Percentiles rank a stretch among this genome's conserved stretches.
Evolutionary conservation across 2,329 filamentous ascomycete species (phyloP).

Genomic region (Paramyrothecium sp.): DNA sequence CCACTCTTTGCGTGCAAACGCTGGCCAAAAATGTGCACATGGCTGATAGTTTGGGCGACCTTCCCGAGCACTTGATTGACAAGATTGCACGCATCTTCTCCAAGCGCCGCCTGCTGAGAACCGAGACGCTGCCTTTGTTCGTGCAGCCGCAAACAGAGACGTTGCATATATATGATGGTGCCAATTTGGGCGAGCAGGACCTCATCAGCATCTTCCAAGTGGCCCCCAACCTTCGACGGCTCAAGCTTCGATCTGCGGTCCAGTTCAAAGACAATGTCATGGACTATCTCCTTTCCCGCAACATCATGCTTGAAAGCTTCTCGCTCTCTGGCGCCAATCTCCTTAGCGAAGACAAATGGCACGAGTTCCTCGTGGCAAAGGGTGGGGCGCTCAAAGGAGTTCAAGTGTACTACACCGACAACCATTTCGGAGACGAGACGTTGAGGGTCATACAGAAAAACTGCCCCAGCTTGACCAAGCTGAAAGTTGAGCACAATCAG

Average conservation of each 20-base stretch:
- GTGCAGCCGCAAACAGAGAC: constrained; percentile 48
- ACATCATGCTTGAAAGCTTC: constrained; percentile 67
- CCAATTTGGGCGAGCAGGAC: constrained; percentile 71
- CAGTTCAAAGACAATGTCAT: constrained; percentile 87
- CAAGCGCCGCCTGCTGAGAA: constrained; percentile 55
- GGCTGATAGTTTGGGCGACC: constrained; percentile 60
- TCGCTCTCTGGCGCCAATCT: constrained; percentile 85
- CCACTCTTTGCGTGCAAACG: constrained; percentile 62
- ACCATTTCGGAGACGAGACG: constrained; percentile 72
- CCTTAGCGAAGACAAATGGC: constrained; percentile 74
- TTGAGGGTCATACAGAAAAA: constrained; percentile 59
- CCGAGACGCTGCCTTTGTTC: constrained; percentile 56
- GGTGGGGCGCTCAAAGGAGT: constrained; percentile 66
- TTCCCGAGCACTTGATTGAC: constrained; percentile 55
- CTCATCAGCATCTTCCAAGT: constrained; percentile 78
- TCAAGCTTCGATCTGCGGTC: constrained; percentile 81
- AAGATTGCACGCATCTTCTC: constrained; percentile 59
- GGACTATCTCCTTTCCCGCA: constrained; percentile 74
- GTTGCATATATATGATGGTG: constrained; percentile 57
- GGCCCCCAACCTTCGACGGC: constrained; percentile 64
- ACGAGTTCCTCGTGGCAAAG: constrained; percentile 62
- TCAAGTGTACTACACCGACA: constrained; percentile 82
- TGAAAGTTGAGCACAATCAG: constrained; percentile 83
- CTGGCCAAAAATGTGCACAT: constrained; percentile 61
- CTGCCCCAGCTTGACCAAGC: constrained; percentile 67